These are phyloP conservation scores for Penicillium occitanis DNA, from an alignment of 2,329 filamentous ascomycete genomes.

Conservation along the genomic window DNA sequence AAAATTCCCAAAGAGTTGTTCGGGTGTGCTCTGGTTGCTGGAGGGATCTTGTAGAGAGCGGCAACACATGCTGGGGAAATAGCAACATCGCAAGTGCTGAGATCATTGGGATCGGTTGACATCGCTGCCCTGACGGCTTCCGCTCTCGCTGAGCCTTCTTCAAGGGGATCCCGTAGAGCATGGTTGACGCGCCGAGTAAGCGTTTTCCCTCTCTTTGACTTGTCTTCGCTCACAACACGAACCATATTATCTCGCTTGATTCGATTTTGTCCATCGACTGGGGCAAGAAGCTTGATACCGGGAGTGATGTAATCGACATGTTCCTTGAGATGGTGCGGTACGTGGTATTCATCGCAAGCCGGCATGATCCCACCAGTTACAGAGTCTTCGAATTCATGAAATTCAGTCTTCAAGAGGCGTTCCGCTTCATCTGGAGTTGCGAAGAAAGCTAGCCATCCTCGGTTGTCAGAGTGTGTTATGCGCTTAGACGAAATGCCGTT, in stretches of 20 bases:
- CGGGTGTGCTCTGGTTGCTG: constrained; percentile 36
- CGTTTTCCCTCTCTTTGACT: not conserved
- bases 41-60: constrained; percentile 50
- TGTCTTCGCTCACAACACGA: not conserved
- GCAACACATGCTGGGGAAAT: constrained; percentile 60
- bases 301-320: constrained; percentile 60
- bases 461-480: constrained; percentile 52
- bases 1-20: constrained; percentile 56
- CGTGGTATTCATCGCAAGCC: constrained; percentile 48
- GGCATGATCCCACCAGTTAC: constrained; percentile 30
- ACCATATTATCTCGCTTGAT: constrained; percentile 22
- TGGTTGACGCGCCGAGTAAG: constrained; percentile 19
- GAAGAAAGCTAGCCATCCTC: constrained; percentile 57
- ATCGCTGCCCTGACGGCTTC: not conserved
- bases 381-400: constrained; percentile 52
- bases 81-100: constrained; percentile 50
- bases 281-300: constrained; percentile 51
- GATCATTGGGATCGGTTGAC: constrained; percentile 12
- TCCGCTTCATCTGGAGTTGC: constrained; percentile 57
- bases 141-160: not conserved
- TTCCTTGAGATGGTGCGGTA: constrained; percentile 48
- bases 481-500: constrained; percentile 53
- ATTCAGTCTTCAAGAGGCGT: constrained; percentile 54
- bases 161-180: not conserved
- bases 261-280: constrained; percentile 27